Evolutionary conservation across 1,139 yeast species (phyloP).

Genomic region (Lodderomyces jiufengensis): DNA sequence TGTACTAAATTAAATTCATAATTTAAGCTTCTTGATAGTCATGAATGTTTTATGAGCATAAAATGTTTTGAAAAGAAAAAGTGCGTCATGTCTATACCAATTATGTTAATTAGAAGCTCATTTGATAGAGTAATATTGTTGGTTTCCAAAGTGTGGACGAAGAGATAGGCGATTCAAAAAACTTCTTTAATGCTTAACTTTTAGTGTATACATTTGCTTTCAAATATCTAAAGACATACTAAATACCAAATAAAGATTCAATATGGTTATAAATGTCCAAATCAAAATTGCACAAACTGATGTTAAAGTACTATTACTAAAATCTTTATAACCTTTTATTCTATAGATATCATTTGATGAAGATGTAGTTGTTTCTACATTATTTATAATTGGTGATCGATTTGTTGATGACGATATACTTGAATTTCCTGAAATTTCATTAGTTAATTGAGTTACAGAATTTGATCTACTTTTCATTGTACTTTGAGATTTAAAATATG

Average conservation of each 20-base stretch:
- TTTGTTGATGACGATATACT: conserved; percentile 7
- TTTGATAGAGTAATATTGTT: too few species aligned
- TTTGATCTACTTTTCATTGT: conserved; percentile 6
- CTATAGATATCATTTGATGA: conserved; percentile 5
- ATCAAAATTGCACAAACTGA: conserved; percentile 42
- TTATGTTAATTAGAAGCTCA: too few species aligned
- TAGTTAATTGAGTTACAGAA: conserved; percentile 1
- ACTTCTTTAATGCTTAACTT: too few species aligned
- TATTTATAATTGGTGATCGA: background rate
- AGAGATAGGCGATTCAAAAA: too few species aligned
- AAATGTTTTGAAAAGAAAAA: too few species aligned
- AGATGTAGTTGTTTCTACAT: background rate
- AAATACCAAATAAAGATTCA: conserved; percentile 49
- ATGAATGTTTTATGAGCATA: too few species aligned
- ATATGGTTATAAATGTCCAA: conserved; percentile 51
- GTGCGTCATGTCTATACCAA: too few species aligned
- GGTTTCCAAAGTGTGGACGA: too few species aligned
- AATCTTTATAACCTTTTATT: conserved; percentile 43
- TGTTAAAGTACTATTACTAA: conserved; percentile 50
- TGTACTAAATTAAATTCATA: too few species aligned
- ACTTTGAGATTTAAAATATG: conserved; percentile 6
- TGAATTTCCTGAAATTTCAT: conserved; percentile 1
- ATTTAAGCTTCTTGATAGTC: too few species aligned
- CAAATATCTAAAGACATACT: conserved; percentile 37
- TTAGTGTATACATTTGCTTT: too few species aligned